phyloP scores from a whole-genome alignment of 2,329 filamentous ascomycete genomes.

The Pseudogymnoascus destructans region DNA sequence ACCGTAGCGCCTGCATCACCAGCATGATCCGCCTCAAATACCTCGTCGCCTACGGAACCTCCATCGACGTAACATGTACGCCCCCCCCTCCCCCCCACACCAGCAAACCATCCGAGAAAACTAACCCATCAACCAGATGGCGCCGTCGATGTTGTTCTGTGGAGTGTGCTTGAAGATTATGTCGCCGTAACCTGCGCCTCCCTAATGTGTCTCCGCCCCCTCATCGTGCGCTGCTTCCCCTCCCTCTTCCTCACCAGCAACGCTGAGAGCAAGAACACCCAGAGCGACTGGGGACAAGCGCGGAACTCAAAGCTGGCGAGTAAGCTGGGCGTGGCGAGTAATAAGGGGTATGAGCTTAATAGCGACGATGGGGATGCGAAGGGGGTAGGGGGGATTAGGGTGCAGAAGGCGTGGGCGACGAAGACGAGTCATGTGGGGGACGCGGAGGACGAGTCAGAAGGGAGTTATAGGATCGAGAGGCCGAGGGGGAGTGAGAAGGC shows the following conservation, averaged over 20 bases:
- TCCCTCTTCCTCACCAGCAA: neutral
- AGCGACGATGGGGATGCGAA: neutral
- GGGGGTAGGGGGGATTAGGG: neutral
- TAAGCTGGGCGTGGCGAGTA: neutral
- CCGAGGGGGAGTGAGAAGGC: neutral
- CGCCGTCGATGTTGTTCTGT: constrained; percentile 25
- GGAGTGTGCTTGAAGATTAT: constrained; percentile 25
- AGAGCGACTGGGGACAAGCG: neutral
- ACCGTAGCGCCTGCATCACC: constrained; percentile 32
- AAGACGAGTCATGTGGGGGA: neutral
- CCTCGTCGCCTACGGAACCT: constrained; percentile 29
- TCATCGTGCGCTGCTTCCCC: constrained; percentile 17
- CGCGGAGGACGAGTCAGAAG: neutral
- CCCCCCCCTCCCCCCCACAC: neutral
- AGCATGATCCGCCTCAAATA: constrained; percentile 52
- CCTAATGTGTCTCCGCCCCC: constrained; percentile 30
- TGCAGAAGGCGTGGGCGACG: neutral
- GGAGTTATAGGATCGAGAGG: neutral
- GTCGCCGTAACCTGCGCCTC: constrained; percentile 33
- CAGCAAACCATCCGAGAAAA: neutral
- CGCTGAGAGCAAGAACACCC: neutral
- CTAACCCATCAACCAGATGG: constrained; percentile 15
- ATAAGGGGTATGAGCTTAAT: neutral
- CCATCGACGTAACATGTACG: constrained; percentile 18
- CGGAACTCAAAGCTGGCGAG: neutral